Evolutionary conservation across 2,329 filamentous ascomycete species (phyloP).

Genomic region (Sarocladium brachiariae): DNA sequence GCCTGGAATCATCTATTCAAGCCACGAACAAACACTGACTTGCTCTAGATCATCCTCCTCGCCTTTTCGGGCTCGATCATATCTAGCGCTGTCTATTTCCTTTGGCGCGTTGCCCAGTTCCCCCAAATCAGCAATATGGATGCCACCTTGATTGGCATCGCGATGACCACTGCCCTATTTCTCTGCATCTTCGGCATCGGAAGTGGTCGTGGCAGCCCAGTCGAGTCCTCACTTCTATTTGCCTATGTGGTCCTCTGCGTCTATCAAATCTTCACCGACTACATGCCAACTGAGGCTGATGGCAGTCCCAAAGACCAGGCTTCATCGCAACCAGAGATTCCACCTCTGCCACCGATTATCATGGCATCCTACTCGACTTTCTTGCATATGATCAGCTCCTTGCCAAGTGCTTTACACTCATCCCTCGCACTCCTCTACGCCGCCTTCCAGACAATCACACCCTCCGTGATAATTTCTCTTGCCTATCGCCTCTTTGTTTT

Average conservation of each 20-base stretch:
- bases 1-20: neutral
- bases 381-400: constrained; percentile 71
- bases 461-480: constrained; percentile 90
- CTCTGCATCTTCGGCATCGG: constrained; percentile 90
- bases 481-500: constrained; percentile 91
- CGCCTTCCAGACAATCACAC: constrained; percentile 90
- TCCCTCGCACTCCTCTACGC: constrained; percentile 82
- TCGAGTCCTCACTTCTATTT: constrained; percentile 91
- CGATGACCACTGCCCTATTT: constrained; percentile 88
- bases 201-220: constrained; percentile 86
- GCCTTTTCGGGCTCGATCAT: constrained; percentile 86
- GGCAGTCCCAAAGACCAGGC: constrained; percentile 38
- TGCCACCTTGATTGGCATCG: constrained; percentile 84
- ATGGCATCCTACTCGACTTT: constrained; percentile 97
- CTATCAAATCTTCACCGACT: constrained; percentile 99
- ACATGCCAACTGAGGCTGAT: constrained; percentile 70
- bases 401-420: constrained; percentile 79
- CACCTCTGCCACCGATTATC: constrained; percentile 92
- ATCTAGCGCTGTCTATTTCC: constrained; percentile 88
- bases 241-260: constrained; percentile 98
- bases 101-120: constrained; percentile 91
- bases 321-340: constrained; percentile 72
- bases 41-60: constrained; percentile 71
- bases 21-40: neutral
- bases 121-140: constrained; percentile 89